A percentile compares a stretch with the other conserved stretches of the same genome.
These are phyloP conservation scores for Trichoderma brevicompactum DNA, from an alignment of 2,329 filamentous ascomycete species.

Conservation along the genomic window DNA sequence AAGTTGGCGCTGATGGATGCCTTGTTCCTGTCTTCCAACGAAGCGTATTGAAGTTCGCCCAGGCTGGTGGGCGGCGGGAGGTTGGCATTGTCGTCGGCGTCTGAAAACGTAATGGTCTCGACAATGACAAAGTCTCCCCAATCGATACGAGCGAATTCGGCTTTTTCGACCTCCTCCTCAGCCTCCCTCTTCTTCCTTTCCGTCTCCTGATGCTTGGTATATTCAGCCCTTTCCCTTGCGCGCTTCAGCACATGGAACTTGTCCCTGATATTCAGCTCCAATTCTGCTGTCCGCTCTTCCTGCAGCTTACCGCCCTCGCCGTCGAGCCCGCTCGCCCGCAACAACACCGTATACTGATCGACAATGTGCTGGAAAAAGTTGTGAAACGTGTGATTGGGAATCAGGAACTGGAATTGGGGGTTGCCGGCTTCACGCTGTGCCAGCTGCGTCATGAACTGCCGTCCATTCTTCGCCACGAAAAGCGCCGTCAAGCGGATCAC, in stretches of 20 bases:
- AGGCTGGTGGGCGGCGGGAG: conserved; percentile 88
- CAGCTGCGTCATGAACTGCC: conserved; percentile 86
- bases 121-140: conserved; percentile 98
- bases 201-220: conserved; percentile 79
- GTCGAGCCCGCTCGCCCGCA: conserved; percentile 70
- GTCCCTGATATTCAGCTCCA: conserved; percentile 76
- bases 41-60: conserved; percentile 90
- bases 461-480: conserved; percentile 90
- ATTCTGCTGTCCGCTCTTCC: conserved; percentile 70
- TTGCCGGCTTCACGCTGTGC: conserved; percentile 89
- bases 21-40: conserved; percentile 91
- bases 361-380: conserved; percentile 92
- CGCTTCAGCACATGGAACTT: conserved; percentile 79
- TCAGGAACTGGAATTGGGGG: conserved; percentile 93
- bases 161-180: conserved; percentile 78
- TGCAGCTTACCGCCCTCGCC: conserved; percentile 70
- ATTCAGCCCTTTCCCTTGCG: conserved; percentile 85
- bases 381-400: conserved; percentile 93
- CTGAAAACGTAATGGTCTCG: conserved; percentile 90
- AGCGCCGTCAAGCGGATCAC: conserved; percentile 78
- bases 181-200: conserved; percentile 91
- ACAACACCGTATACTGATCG: conserved; percentile 86
- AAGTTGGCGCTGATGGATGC: conserved; percentile 81
- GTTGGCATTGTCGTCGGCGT: conserved; percentile 82
- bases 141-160: conserved; percentile 82